Conservation (phyloP, 345 rosid species). For the Turnera subulata region DNA sequence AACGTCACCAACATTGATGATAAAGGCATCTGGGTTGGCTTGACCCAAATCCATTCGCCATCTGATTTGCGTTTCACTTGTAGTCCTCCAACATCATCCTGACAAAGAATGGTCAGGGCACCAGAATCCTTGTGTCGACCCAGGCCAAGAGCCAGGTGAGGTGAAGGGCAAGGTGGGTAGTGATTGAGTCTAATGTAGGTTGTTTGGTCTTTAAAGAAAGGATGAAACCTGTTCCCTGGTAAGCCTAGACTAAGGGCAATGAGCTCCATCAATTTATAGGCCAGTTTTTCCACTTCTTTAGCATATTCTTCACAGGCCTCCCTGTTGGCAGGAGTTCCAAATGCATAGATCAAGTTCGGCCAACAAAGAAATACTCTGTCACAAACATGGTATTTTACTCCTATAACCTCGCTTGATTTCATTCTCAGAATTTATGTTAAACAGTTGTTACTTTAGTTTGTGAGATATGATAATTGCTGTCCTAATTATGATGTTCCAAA, state of each 20-base stretch:
- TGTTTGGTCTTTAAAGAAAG: constrained; percentile 49
- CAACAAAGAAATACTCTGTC: neutral
- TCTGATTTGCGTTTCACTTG: constrained; percentile 65
- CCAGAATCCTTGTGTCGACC: constrained; percentile 80
- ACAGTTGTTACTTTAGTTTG: too few species aligned
- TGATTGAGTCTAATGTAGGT: constrained; percentile 50
- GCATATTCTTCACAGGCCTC: constrained; percentile 42
- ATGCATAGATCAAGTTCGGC: neutral
- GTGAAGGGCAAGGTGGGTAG: constrained; percentile 79
- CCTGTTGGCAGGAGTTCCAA: constrained; percentile 22
- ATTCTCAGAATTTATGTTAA: too few species aligned
- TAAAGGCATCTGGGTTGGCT: constrained; percentile 47
- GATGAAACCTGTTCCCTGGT: constrained; percentile 39
- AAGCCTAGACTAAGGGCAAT: constrained; percentile 57
- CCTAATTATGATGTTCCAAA: too few species aligned
- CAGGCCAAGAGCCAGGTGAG: constrained; percentile 74
- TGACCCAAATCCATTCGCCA: constrained; percentile 65
- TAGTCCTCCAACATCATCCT: constrained; percentile 77
- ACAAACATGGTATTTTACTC: too few species aligned
- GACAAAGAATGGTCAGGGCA: constrained; percentile 63
- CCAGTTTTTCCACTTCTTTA: constrained; percentile 48
- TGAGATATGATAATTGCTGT: too few species aligned
- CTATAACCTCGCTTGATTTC: too few species aligned
- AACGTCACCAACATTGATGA: constrained; percentile 66
- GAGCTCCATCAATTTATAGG: constrained; percentile 39